Base-by-base conservation (phyloP, 768 basidiomycete genomes). In the Kwoniella bestiolae region DNA sequence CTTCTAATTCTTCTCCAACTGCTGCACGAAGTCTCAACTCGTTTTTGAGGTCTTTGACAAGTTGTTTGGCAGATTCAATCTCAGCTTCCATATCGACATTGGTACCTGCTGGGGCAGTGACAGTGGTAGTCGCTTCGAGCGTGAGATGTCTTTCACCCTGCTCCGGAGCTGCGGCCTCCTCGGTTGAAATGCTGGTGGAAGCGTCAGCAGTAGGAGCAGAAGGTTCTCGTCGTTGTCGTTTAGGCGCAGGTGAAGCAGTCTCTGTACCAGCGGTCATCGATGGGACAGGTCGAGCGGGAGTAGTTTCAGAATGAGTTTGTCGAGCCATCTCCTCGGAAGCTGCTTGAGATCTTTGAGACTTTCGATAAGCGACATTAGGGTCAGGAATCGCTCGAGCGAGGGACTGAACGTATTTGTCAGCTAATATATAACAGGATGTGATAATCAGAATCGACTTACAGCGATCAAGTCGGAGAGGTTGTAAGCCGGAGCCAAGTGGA, bases 311-410 rank as follows among this genome's bases (percentile, higher is more conserved):
- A 29, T 25, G 44, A n/a, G 44, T 53, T 18, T 57, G 34, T 14
- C 70, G 67, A n/a, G 73, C 65, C n/a, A 74, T 62, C 35, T 73
- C 73, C 9, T 80, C 75, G 1, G 77, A 65, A 25, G 79, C 81
- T 16, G 67, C 67, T 61, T 80, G 79, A 57, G 79, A 80, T 51
- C 81, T 72, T 56, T 78, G 79, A 1, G 90, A 90, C 69, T 91
- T 88, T 67, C 92, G 88, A 80, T 94, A 95, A 53, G 85, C 87
- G 29, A 84, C 86, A 34, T 84, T 85, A 1, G 92, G 91, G 79
- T 94, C 93, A 2, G 94, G 93, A 0, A 77, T 71, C 14, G 94
- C 91, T 21, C 86, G 83, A 44, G 89, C 86, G 34, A 95, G 87
- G 5, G 85, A 83, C 45, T 85, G 25, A n/a, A n/a, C n/a, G n/a